Evolutionary conservation across 805 yeast genomes (phyloP), one percentile per base, ranked within the genome.

Genomic region (Metahyphopichia silvanorum): DNA sequence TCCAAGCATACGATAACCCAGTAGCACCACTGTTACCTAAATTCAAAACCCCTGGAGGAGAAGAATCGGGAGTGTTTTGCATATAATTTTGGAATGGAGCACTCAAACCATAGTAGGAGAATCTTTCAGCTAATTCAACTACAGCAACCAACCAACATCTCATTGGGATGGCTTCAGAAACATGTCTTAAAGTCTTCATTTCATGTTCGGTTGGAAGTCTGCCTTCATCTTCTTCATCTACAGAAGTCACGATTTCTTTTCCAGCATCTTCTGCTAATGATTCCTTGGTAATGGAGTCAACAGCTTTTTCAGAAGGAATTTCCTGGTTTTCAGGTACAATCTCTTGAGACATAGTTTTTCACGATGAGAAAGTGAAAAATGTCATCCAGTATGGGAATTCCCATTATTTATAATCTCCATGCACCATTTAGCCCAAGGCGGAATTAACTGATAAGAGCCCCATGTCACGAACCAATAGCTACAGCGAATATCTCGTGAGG

Each of bases 71-170:
- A 23, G 56, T 53, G 39, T 76, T 63, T 55, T 81, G 85, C 82
- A 85, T 81, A 58, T 82, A 84, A 63, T 85, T 85, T 62, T 77
- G 82, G 63, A 85, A 78, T 6, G 86, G 83, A 37, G 85, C 83
- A 29, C 80, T 71, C 39, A 82, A 64, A 51, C 94, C 93, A 49
- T 85, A 85, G 65, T 79, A 85, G 9, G 91, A 73, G 54, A 85
- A 84, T 44, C 95, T 74, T 59, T 85, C 95, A 29, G 89, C 76
- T 40, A 85, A 75, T 62, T 85, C 94, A 25, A 85, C 86, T 27
- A 84, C 37, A 10, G 82, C 82, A 25, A 79, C 81, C 30, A 75
- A 62, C 77, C 77, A 78, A 42, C 78, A 76, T n/a, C 77, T 55
- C 21, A 61, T 25, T 14, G 83, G 82, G 21, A 77, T 66, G 8